Conservation (phyloP, 139 green algal genomes). For the Picochlorum sp. region DNA sequence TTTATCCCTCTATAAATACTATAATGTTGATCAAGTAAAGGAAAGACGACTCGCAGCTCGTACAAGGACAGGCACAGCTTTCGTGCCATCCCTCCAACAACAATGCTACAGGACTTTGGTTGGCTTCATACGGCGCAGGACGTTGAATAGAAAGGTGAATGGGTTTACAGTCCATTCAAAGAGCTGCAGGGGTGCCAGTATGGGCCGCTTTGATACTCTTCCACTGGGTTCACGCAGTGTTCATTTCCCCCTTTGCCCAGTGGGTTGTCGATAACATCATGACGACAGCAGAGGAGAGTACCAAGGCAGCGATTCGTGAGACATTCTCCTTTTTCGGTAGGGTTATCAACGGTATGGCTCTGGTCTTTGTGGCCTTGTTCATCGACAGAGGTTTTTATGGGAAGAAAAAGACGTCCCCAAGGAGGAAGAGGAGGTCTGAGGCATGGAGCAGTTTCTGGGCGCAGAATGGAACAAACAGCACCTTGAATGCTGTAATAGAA, state of each 20-base stretch:
- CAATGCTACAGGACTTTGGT: no score
- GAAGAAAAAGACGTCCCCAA: neutral
- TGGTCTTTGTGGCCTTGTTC: conserved; percentile 20
- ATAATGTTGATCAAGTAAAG: no score
- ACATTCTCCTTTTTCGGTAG: conserved; percentile 18
- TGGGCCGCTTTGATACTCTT: conserved; percentile 16
- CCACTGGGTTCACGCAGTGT: conserved; percentile 10
- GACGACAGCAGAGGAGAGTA: conserved; percentile 37
- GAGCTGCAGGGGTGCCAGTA: neutral
- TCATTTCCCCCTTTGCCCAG: conserved; percentile 18
- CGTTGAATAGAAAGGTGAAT: no score
- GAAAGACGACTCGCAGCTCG: no score
- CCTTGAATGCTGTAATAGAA: conserved; percentile 34
- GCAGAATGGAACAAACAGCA: conserved; percentile 13
- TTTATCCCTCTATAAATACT: no score
- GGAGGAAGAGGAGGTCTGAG: neutral
- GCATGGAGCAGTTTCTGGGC: conserved; percentile 30
- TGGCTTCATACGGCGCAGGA: no score
- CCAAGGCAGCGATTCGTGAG: conserved; percentile 43
- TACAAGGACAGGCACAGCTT: no score
- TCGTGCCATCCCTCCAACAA: no score
- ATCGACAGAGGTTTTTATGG: conserved; percentile 3
- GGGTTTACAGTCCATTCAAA: no score
- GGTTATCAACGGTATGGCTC: conserved; percentile 32
- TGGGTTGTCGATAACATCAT: conserved; percentile 37